A percentile compares a stretch with the other conserved stretches of the same genome.
These are phyloP conservation scores for Cercospora berteroae DNA, from an alignment of 2,329 filamentous ascomycete genomes.

Conservation along the genomic window DNA sequence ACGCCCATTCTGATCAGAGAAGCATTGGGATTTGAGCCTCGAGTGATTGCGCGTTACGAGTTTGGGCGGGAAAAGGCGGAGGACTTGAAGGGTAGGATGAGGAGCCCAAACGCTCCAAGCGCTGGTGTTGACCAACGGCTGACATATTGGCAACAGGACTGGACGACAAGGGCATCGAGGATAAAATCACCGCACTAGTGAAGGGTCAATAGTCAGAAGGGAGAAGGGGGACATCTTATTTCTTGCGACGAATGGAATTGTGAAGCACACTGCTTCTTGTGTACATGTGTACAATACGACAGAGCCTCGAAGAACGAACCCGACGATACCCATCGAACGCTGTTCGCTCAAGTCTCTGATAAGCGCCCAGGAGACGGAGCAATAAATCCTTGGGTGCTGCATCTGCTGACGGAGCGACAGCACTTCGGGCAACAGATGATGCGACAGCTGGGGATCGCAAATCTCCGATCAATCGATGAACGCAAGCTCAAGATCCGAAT, in stretches of 20 bases:
- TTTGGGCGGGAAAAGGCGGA: conserved; percentile 67
- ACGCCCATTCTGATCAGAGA: conserved; percentile 94
- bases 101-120: background rate
- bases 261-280: conserved; percentile 13
- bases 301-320: conserved; percentile 18
- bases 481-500: background rate
- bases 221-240: background rate
- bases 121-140: background rate
- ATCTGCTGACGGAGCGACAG: background rate
- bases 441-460: background rate
- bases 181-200: conserved; percentile 63
- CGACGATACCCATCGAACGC: conserved; percentile 16
- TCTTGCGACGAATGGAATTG: background rate
- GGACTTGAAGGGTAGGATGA: conserved; percentile 55
- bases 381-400: background rate
- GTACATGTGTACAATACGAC: conserved; percentile 30
- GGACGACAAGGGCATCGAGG: conserved; percentile 69
- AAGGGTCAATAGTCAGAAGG: conserved; percentile 44
- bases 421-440: background rate
- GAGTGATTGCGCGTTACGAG: conserved; percentile 87
- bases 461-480: background rate
- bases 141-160: conserved; percentile 50
- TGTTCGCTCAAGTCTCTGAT: background rate
- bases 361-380: background rate
- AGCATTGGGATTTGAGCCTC: conserved; percentile 77